A percentile compares a stretch with the other conserved stretches of the same genome.
Evolutionary conservation across 306 rosid genomes (phyloP).

Genomic region (Glycine tomentella): DNA sequence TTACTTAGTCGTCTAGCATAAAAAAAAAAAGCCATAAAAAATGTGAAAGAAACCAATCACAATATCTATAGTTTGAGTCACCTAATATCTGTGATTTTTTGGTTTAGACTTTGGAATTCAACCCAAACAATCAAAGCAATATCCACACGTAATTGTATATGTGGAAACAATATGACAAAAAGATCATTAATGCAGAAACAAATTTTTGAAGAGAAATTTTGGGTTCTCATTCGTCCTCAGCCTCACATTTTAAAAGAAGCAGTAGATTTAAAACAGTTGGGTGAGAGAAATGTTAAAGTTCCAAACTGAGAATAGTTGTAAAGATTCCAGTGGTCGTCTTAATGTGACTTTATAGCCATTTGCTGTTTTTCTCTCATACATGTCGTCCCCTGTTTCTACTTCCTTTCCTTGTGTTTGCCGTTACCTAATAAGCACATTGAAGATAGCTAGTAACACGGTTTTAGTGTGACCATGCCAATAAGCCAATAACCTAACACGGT

Average conservation of each 20-base stretch:
- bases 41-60: background rate
- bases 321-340: constrained; percentile 22
- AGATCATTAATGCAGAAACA: background rate
- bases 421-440: constrained; percentile 22
- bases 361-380: background rate
- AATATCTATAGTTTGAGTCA: background rate
- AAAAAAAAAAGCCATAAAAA: background rate
- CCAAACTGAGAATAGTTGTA: constrained; percentile 10
- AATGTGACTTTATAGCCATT: background rate
- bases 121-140: background rate
- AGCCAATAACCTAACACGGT: background rate
- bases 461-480: constrained; percentile 1
- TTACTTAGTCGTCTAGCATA: background rate
- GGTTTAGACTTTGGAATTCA: background rate
- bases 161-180: background rate
- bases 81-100: background rate
- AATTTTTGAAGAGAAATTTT: background rate
- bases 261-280: background rate
- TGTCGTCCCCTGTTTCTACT: background rate
- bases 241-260: background rate
- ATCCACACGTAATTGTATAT: background rate
- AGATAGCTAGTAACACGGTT: constrained; percentile 4
- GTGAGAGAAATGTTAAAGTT: constrained; percentile 7
- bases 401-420: constrained; percentile 38
- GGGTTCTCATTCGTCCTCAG: background rate